Conservation (phyloP, 176 grass and related monocot genomes). For the Triticum timopheevii region DNA sequence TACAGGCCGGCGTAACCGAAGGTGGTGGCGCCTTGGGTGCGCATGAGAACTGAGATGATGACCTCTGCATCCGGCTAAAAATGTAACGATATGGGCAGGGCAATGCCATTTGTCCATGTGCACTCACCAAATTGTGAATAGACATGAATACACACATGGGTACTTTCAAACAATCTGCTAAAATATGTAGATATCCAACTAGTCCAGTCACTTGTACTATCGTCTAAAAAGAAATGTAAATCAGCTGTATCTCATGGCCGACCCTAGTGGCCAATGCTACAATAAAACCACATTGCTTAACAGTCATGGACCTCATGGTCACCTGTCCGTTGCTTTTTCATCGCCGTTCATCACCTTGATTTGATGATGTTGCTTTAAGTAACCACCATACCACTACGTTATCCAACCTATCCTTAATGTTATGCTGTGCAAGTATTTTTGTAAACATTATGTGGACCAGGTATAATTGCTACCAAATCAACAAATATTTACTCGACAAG, state of each 20-base stretch:
- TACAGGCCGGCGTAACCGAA: not conserved
- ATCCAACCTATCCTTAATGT: not conserved
- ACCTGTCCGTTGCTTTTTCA: not conserved
- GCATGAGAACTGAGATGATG: constrained; percentile 26
- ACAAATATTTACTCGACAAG: not conserved
- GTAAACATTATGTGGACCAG: not conserved
- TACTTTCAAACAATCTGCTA: not conserved
- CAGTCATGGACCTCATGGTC: not conserved
- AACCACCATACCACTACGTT: not conserved
- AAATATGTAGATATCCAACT: not conserved
- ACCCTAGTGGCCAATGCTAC: not conserved
- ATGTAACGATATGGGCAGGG: not conserved
- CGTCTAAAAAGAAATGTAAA: not conserved
- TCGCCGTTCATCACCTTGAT: not conserved
- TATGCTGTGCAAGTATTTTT: not conserved
- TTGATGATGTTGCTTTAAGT: not conserved
- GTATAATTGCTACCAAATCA: not conserved
- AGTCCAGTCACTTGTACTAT: not conserved
- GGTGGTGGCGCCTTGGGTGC: not conserved
- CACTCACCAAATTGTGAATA: not conserved
- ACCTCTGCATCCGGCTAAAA: not conserved
- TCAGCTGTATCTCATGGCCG: no score
- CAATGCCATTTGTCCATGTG: not conserved
- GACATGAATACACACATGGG: not conserved
- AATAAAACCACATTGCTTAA: not conserved